phyloP scores from a whole-genome alignment of 495 filamentous ascomycete genomes.

The Penicillium cataractarum region DNA sequence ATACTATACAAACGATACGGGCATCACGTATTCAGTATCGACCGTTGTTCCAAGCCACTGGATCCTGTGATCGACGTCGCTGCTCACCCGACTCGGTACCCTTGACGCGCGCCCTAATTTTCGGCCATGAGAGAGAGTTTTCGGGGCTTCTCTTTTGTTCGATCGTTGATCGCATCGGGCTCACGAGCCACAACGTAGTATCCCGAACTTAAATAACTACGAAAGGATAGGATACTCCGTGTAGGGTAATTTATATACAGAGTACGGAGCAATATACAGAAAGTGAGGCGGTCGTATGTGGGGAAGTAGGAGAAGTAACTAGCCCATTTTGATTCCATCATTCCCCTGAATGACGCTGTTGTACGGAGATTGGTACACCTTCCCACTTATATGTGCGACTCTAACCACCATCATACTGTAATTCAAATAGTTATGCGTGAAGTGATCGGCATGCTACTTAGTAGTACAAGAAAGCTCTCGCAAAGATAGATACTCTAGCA shows the following conservation, averaged over 20 bases:
- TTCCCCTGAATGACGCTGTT: too few species aligned
- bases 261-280: not conserved
- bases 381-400: not conserved
- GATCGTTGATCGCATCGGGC: slow-evolving; percentile 2
- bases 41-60: slow-evolving; percentile 31
- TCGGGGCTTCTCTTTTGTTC: slow-evolving; percentile 3
- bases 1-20: too few species aligned
- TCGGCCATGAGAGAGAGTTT: not conserved
- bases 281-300: not conserved
- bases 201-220: not conserved
- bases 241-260: too few species aligned
- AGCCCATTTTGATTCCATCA: not conserved
- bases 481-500: too few species aligned
- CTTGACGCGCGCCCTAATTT: slow-evolving; percentile 18
- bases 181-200: slow-evolving; percentile 2
- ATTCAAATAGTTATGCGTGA: not conserved
- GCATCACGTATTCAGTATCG: slow-evolving; percentile 11
- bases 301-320: not conserved
- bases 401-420: not conserved
- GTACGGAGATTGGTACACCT: not conserved
- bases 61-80: slow-evolving; percentile 29
- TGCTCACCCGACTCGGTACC: slow-evolving; percentile 18
- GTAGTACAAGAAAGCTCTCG: too few species aligned
- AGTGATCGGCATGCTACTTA: too few species aligned
- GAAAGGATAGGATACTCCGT: too few species aligned